Evolutionary conservation across 1,284 basidiomycete genomes (phyloP).

Genomic region (Ceratobasidium sp.): DNA sequence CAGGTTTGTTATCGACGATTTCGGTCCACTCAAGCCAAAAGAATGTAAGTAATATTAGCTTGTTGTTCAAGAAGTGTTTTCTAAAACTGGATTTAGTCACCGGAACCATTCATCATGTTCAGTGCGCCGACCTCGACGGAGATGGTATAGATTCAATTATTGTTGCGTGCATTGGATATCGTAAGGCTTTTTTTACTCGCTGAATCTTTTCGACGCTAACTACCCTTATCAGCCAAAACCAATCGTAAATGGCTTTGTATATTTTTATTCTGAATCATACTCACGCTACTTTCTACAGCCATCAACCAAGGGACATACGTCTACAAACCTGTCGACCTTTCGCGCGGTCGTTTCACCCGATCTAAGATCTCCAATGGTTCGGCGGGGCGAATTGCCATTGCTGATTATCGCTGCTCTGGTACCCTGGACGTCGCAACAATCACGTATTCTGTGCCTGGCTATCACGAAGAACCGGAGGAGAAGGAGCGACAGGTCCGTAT

Average conservation of each 20-base stretch:
- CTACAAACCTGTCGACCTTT: constrained; percentile 51
- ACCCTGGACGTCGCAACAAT: constrained; percentile 56
- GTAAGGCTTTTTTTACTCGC: background rate
- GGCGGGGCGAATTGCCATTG: constrained; percentile 55
- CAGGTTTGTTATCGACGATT: constrained; percentile 54
- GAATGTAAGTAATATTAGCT: constrained; percentile 42
- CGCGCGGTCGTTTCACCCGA: constrained; percentile 51
- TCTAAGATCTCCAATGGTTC: constrained; percentile 54
- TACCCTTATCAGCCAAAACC: too few species aligned
- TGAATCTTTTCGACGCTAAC: too few species aligned
- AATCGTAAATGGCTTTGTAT: too few species aligned
- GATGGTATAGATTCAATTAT: constrained; percentile 51
- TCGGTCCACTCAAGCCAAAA: constrained; percentile 52
- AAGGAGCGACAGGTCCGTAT: too few species aligned
- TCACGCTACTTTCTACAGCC: constrained; percentile 26
- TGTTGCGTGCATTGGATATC: constrained; percentile 55
- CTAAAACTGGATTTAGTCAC: too few species aligned
- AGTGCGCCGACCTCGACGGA: constrained; percentile 49
- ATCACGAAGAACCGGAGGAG: constrained; percentile 54
- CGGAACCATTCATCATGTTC: constrained; percentile 56
- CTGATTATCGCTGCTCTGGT: constrained; percentile 38
- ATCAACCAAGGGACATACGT: constrained; percentile 49
- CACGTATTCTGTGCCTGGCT: constrained; percentile 58
- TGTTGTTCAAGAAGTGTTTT: too few species aligned
- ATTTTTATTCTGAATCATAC: too few species aligned